Evolutionary conservation across 169 alveolate genomes (phyloP).

Genomic region (Ichthyophthirius multifiliis): DNA sequence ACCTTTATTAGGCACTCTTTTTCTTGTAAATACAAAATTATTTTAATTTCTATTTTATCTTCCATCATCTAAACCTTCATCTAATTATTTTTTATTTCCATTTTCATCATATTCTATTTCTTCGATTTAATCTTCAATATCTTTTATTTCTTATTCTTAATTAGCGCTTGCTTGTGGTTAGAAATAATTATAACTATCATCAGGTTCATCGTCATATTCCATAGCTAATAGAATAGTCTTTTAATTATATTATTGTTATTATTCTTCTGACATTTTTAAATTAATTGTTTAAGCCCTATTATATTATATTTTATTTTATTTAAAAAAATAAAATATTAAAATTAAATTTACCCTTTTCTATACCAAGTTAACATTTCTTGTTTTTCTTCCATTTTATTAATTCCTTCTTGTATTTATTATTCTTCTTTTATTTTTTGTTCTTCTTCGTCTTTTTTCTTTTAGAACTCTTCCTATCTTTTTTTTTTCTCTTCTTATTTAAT

Average conservation of each 20-base stretch:
- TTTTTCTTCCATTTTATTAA: background rate
- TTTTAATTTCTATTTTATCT: background rate
- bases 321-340: background rate
- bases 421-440: background rate
- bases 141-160: background rate
- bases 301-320: background rate
- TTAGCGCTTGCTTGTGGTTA: background rate
- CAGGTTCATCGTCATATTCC: slow-evolving; percentile 9
- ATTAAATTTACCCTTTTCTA: background rate
- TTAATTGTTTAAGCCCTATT: background rate
- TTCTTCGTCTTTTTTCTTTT: slow-evolving; percentile 1
- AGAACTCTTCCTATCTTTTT: background rate
- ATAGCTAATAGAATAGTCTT: background rate
- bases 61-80: slow-evolving; percentile 11
- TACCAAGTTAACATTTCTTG: background rate
- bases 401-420: background rate
- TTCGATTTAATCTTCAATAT: background rate
- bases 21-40: background rate
- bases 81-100: background rate
- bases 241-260: background rate
- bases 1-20: background rate
- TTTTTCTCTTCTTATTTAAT: background rate
- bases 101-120: background rate
- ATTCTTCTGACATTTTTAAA: background rate
- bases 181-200: background rate